Conservation (phyloP, 2,329 filamentous ascomycete genomes). For the Pseudogymnoascus destructans region DNA sequence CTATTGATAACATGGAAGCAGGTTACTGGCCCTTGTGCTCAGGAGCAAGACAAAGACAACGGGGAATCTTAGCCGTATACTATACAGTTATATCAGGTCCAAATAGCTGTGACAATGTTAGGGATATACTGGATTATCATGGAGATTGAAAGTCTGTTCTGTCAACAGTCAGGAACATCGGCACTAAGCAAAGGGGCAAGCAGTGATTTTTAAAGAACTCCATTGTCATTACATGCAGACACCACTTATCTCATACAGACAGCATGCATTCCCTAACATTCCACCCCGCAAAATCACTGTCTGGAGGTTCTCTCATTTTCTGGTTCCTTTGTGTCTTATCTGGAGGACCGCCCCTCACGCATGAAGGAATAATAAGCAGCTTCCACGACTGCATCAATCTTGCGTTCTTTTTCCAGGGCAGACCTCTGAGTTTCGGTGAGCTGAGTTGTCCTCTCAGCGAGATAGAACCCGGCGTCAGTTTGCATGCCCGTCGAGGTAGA, state of each 20-base stretch:
- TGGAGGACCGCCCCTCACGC: not conserved
- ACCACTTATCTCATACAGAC: not conserved
- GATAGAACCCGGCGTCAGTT: no score
- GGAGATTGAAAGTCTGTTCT: not conserved
- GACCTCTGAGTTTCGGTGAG: not conserved
- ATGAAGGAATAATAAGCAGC: not conserved
- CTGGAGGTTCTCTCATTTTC: not conserved
- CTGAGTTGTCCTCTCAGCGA: not conserved
- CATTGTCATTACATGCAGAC: not conserved
- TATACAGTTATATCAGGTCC: not conserved
- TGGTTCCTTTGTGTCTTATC: not conserved
- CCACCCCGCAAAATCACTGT: not conserved
- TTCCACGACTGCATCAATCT: not conserved
- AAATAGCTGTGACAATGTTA: not conserved
- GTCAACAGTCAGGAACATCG: not conserved
- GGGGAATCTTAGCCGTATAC: not conserved
- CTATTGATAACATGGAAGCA: not conserved
- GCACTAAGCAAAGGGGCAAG: not conserved
- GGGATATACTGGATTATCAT: not conserved
- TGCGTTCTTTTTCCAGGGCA: not conserved
- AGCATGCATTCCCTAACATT: not conserved
- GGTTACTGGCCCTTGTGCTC: not conserved
- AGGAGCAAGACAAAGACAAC: not conserved
- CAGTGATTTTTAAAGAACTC: not conserved
- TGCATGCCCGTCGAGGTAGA: not conserved